phyloP scores from a whole-genome alignment of 345 rosid species.

The Cardamine chenopodiifolia region DNA sequence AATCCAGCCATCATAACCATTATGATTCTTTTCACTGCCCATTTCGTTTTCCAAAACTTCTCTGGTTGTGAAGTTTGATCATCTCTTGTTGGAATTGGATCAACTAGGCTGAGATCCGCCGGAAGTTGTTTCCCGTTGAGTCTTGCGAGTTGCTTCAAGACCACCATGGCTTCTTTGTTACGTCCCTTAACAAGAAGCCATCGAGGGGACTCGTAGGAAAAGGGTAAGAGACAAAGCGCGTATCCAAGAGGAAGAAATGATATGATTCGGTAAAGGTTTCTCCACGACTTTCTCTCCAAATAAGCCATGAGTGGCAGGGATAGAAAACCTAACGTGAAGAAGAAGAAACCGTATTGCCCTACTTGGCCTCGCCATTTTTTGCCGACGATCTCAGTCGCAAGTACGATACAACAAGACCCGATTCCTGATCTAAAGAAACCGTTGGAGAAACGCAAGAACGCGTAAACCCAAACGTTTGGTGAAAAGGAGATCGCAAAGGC shows the following conservation, averaged over 20 bases:
- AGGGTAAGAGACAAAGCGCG: conserved; percentile 49
- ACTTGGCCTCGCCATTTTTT: conserved; percentile 78
- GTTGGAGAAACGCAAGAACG: conserved; percentile 63
- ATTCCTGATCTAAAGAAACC: conserved; percentile 67
- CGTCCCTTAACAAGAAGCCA: conserved; percentile 68
- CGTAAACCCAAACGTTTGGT: conserved; percentile 68
- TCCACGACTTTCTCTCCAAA: conserved; percentile 62
- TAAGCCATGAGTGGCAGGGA: conserved; percentile 68
- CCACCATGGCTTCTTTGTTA: conserved; percentile 56
- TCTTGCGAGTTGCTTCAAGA: conserved; percentile 50
- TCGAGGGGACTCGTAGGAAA: conserved; percentile 74
- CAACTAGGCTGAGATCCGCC: conserved; percentile 41
- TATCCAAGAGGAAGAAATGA: conserved; percentile 59
- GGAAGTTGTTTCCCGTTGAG: conserved; percentile 61
- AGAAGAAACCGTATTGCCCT: conserved; percentile 76
- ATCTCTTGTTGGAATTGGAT: conserved; percentile 33
- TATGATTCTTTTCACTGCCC: conserved; percentile 65
- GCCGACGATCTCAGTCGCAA: conserved; percentile 68
- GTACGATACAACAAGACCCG: conserved; percentile 72
- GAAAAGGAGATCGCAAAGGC: conserved; percentile 68
- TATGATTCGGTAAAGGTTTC: conserved; percentile 53
- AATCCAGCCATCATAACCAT: conserved; percentile 62
- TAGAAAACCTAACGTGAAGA: conserved; percentile 68
- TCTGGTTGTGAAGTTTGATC: conserved; percentile 36
- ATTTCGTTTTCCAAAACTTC: conserved; percentile 58